Evolutionary conservation across 2,329 filamentous ascomycete genomes (phyloP).

Genomic region (Cladophialophora carrionii): DNA sequence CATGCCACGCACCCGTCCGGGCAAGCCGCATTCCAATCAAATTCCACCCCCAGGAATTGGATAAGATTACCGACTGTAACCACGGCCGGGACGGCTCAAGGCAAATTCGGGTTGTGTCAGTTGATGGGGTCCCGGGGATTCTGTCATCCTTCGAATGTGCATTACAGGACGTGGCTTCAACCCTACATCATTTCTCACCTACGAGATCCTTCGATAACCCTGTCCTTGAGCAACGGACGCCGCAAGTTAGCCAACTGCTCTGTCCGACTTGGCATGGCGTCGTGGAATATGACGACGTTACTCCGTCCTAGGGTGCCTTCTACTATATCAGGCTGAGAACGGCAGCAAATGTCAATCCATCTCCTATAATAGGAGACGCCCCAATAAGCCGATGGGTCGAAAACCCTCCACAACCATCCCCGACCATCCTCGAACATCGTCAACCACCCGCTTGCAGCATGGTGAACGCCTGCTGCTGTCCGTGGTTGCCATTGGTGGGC

Average conservation of each 20-base stretch:
- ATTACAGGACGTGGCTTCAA: neutral
- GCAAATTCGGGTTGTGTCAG: neutral
- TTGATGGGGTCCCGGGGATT: neutral
- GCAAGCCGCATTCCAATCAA: neutral
- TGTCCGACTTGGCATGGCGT: neutral
- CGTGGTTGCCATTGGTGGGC: constrained; percentile 6
- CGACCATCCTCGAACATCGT: neutral
- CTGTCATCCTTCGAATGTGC: neutral
- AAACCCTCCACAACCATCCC: too few species aligned
- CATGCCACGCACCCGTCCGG: neutral
- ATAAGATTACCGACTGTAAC: constrained; percentile 18
- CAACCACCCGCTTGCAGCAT: neutral
- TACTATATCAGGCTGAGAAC: neutral
- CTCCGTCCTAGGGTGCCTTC: neutral
- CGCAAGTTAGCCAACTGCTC: neutral
- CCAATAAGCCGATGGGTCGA: neutral
- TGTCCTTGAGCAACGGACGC: neutral
- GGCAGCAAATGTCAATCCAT: neutral
- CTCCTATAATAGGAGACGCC: neutral
- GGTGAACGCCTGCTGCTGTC: constrained; percentile 11
- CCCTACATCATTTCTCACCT: neutral
- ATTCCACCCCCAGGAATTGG: neutral
- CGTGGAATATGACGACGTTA: neutral
- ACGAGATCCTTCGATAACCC: neutral
- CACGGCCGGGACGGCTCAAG: constrained; percentile 2